phyloP scores from a whole-genome alignment of 805 yeast species.

The Lachancea fermentati region DNA sequence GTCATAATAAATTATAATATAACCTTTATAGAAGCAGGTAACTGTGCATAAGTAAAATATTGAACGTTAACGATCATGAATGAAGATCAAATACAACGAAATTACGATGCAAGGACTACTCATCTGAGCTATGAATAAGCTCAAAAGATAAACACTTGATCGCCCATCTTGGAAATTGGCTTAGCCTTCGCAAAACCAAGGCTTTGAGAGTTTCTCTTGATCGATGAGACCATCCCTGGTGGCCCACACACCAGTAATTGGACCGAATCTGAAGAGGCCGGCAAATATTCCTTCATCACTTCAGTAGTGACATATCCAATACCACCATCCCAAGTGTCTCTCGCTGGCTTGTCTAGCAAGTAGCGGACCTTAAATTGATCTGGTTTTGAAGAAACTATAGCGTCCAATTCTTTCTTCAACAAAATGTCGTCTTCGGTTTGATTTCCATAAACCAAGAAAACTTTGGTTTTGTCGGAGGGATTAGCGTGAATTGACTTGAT shows the following conservation, averaged over 20 bases:
- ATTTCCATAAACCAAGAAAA: constrained; percentile 74
- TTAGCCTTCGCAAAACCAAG: constrained; percentile 80
- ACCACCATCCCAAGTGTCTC: constrained; percentile 65
- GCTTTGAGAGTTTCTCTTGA: constrained; percentile 69
- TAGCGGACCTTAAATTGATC: constrained; percentile 61
- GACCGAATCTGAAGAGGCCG: constrained; percentile 44
- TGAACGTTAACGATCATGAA: neutral
- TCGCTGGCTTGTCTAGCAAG: constrained; percentile 64
- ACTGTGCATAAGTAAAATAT: neutral
- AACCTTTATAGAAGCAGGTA: constrained; percentile 6
- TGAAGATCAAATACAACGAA: neutral
- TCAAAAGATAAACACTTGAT: constrained; percentile 82
- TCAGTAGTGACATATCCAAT: constrained; percentile 79
- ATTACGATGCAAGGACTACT: too few relatives aligned
- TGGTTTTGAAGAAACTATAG: constrained; percentile 49
- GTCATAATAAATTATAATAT: neutral
- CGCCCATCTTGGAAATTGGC: constrained; percentile 85
- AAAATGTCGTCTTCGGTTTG: constrained; percentile 75
- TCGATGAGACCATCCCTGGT: constrained; percentile 82
- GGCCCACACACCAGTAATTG: constrained; percentile 90
- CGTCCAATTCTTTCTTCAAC: constrained; percentile 73
- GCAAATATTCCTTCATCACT: constrained; percentile 56
- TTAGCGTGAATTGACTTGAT: constrained; percentile 73
- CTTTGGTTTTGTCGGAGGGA: constrained; percentile 73
- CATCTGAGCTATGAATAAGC: too few relatives aligned